Evolutionary conservation across 202 grass and related monocot species (phyloP).

Genomic region (Setaria viridis): DNA sequence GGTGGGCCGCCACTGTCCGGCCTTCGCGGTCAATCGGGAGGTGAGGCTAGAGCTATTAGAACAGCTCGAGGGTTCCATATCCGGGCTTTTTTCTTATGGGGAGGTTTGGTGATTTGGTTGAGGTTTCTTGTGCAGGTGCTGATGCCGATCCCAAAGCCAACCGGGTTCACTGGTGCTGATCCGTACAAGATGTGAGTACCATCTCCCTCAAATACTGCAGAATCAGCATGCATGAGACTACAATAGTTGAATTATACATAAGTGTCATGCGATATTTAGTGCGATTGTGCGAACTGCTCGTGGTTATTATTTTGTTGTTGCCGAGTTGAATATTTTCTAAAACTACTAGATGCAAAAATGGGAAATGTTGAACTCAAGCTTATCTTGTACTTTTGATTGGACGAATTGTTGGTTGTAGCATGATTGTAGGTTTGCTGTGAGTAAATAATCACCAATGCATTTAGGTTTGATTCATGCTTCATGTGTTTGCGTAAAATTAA

Average conservation of each 20-base stretch:
- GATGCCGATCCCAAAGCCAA: slow-evolving; percentile 93
- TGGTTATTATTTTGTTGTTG: background rate
- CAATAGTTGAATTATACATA: background rate
- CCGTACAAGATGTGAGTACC: slow-evolving; percentile 86
- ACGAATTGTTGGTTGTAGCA: background rate
- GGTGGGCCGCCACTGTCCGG: slow-evolving; percentile 87
- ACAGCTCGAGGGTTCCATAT: background rate
- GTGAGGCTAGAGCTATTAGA: slow-evolving; percentile 51
- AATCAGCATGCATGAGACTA: slow-evolving; percentile 6
- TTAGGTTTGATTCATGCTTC: slow-evolving; percentile 10
- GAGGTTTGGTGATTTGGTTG: slow-evolving; percentile 20
- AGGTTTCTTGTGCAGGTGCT: slow-evolving; percentile 66
- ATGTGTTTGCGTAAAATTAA: background rate
- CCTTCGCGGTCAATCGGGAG: slow-evolving; percentile 93
- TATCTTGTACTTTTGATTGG: background rate
- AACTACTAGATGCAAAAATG: background rate
- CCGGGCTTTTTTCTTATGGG: slow-evolving; percentile 12
- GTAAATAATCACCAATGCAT: background rate
- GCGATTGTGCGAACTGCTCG: background rate
- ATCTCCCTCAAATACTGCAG: background rate
- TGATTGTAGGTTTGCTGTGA: slow-evolving; percentile 5
- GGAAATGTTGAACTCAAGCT: slow-evolving; percentile 6
- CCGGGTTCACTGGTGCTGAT: slow-evolving; percentile 89
- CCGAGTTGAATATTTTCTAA: background rate
- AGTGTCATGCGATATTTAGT: background rate